Evolutionary conservation across 2,329 filamentous ascomycete genomes (phyloP).

Genomic region (Sphaerulina vaccinii): DNA sequence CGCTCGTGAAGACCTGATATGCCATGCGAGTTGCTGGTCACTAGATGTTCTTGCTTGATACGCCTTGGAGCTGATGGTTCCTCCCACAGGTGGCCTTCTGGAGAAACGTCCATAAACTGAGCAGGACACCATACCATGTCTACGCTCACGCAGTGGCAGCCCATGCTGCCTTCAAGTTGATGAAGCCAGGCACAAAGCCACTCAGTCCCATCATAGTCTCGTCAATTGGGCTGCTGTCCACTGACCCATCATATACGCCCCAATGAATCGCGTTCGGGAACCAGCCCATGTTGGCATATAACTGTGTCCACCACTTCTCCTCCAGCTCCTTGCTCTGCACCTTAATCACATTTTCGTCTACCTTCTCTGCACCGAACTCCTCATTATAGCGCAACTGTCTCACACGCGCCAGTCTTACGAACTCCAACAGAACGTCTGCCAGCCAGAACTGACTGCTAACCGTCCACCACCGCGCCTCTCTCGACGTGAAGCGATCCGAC

Average conservation of each 20-base stretch:
- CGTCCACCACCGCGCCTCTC: constrained; percentile 61
- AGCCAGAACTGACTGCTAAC: constrained; percentile 82
- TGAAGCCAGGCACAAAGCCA: constrained; percentile 52
- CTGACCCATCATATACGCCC: constrained; percentile 60
- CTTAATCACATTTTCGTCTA: constrained; percentile 44
- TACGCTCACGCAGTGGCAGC: constrained; percentile 35
- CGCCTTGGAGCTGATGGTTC: too few relatives aligned
- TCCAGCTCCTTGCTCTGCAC: constrained; percentile 35
- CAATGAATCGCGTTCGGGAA: constrained; percentile 82
- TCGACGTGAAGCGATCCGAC: constrained; percentile 37
- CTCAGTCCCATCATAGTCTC: constrained; percentile 59
- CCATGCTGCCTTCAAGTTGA: constrained; percentile 49
- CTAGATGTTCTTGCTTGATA: too few relatives aligned
- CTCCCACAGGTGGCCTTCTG: too few relatives aligned
- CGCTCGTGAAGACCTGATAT: too few relatives aligned
- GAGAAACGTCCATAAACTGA: too few relatives aligned
- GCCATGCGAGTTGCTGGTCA: too few relatives aligned
- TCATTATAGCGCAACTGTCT: constrained; percentile 44
- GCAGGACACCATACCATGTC: too few relatives aligned
- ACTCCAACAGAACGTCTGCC: constrained; percentile 72
- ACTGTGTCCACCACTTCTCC: constrained; percentile 61
- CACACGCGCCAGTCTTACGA: constrained; percentile 58
- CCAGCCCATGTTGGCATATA: constrained; percentile 72
- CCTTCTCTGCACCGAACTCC: constrained; percentile 35
- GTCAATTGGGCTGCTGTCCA: constrained; percentile 56